Conservation (phyloP, 78 protist genomes). For the Dictyostelium capitatum region DNA sequence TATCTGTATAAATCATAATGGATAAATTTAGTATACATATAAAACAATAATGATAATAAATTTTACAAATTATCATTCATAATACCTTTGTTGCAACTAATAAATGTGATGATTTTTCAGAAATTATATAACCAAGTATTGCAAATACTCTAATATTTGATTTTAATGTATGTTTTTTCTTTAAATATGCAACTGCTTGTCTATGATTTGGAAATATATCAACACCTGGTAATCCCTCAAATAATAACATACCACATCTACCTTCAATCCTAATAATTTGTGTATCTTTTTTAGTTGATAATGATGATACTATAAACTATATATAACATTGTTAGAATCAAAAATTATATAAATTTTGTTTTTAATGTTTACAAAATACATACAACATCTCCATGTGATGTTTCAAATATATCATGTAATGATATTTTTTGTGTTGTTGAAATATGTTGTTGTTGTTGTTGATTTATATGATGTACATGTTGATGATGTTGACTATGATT, state of each 20-base stretch:
- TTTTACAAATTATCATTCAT: too few relatives aligned
- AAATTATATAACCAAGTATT: conserved; percentile 47
- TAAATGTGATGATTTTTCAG: conserved; percentile 44
- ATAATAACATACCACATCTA: conserved; percentile 59
- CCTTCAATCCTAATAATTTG: conserved; percentile 66
- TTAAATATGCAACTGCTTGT: conserved; percentile 55
- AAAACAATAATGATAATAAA: too few relatives aligned
- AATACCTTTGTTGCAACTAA: conserved; percentile 65
- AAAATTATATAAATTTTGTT: background rate
- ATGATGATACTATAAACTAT: conserved; percentile 69
- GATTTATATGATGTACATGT: background rate
- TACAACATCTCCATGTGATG: conserved; percentile 73
- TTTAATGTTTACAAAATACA: too few relatives aligned
- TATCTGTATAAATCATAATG: background rate
- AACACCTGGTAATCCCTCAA: conserved; percentile 68
- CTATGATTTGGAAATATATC: conserved; percentile 73
- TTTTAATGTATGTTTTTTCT: conserved; percentile 63
- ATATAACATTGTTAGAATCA: background rate
- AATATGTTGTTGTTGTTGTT: background rate
- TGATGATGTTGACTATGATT: background rate
- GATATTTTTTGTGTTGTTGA: conserved; percentile 14
- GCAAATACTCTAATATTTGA: conserved; percentile 60
- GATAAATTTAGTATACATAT: too few relatives aligned
- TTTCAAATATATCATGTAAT: conserved; percentile 69
- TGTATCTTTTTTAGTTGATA: conserved; percentile 75